Evolutionary conservation across 768 basidiomycete species (phyloP).

Genomic region (Mycena leptocephala): DNA sequence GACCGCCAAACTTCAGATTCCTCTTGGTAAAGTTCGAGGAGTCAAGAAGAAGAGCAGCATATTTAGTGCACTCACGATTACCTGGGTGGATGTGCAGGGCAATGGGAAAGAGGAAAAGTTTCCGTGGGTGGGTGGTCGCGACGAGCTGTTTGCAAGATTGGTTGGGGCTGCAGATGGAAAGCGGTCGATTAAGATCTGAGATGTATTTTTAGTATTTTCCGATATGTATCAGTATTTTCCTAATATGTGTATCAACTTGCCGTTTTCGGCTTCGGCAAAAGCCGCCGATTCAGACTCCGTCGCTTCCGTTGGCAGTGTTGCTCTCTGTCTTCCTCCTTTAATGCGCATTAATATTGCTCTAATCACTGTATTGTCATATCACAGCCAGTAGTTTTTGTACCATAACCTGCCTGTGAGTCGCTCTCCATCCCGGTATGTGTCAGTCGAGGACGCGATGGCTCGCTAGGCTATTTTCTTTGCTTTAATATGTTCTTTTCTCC

Average conservation of each 20-base stretch:
- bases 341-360: slow-evolving; percentile 23
- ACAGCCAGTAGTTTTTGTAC: background rate
- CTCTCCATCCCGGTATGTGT: background rate
- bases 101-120: slow-evolving; percentile 69
- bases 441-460: no score
- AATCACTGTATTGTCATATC: slow-evolving; percentile 14
- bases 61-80: slow-evolving; percentile 67
- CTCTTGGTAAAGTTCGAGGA: slow-evolving; percentile 62
- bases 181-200: slow-evolving; percentile 66
- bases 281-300: slow-evolving; percentile 15
- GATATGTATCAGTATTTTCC: no score
- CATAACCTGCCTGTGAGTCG: slow-evolving; percentile 6
- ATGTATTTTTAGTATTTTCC: background rate
- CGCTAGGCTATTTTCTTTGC: background rate
- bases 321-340: slow-evolving; percentile 8
- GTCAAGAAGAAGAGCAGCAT: slow-evolving; percentile 70
- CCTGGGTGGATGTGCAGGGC: slow-evolving; percentile 56
- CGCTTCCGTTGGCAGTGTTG: no score
- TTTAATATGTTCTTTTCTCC: slow-evolving; percentile 89
- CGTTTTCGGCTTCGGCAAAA: slow-evolving; percentile 18
- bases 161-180: slow-evolving; percentile 63
- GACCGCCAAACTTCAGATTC: slow-evolving; percentile 62
- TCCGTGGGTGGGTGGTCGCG: slow-evolving; percentile 71
- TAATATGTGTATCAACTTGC: slow-evolving; percentile 25
- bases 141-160: slow-evolving; percentile 79